Evolutionary conservation across 192 early-diverging fungal species (phyloP), one percentile per base, ranked within the genome.

Genomic region (Backusella parvicylindrica): DNA sequence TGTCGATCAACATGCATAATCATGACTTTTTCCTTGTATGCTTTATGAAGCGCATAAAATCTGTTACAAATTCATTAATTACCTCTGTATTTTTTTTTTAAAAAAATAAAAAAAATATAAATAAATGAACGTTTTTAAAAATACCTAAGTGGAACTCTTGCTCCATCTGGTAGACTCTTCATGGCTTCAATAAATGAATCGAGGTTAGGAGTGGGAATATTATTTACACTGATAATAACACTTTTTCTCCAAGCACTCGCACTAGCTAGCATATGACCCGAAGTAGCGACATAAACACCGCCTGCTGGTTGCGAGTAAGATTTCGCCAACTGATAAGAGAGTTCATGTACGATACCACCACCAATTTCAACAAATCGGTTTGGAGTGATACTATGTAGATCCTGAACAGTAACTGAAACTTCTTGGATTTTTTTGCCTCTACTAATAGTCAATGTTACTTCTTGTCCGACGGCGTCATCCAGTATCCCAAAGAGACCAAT

Each of bases 1-100:
- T 96, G 95, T 70, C 94, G 85, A 76, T 96, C 91, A 8, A 96
- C 90, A 70, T 87, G 90, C 84, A 96, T 94, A 60, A 98, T 91
- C 77, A 89, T 88, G 15, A 98, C 87, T 53, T 88, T 89, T 68
- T 92, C 90, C 33, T 91, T 91, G 82, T 97, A 90, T 8, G 94
- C 89, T 71, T 95, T 92, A 21, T 88, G 90, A 12, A 98, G 89
- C 9, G 88, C 80, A 77, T 94, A 97, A 85, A 90, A 95, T 26
- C 78, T 75, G n/a, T 15, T 86, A 64, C 1, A 80, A 12, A n/a
- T 36, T 5, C 6, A 47, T 47, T 47, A 47, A 16, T 47, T n/a
- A 6, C 18, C 0, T 47, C n/a, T 43, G 13, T 9, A 6, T 28
- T 56, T 26, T 13, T 21, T 13, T 26, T 56, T 12, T 12, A 3